phyloP scores from a whole-genome alignment of 257 asterid genomes.

The Eucommia ulmoides region DNA sequence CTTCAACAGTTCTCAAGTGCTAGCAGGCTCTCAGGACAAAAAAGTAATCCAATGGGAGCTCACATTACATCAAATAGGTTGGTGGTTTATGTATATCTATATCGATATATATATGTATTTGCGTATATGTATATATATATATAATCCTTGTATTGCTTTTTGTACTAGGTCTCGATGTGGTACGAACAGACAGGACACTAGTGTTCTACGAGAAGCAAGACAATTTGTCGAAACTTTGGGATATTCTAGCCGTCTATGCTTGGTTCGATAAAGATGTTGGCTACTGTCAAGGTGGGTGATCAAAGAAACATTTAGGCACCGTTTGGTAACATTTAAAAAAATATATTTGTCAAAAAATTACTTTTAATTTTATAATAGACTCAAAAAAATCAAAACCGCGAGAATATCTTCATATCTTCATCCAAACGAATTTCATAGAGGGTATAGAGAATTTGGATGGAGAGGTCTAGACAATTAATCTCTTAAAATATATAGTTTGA shows the following conservation, averaged over 20 bases:
- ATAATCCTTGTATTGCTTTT: conserved; percentile 9
- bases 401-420: too few relatives aligned
- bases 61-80: conserved; percentile 91
- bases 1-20: too few relatives aligned
- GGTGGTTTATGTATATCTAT: conserved; percentile 16
- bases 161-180: conserved; percentile 75
- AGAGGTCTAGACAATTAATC: too few relatives aligned
- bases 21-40: conserved; percentile 44
- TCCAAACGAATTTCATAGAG: too few relatives aligned
- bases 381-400: too few relatives aligned
- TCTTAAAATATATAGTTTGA: too few relatives aligned
- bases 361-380: too few relatives aligned
- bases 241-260: conserved; percentile 70
- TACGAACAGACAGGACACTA: conserved; percentile 81
- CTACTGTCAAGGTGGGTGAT: conserved; percentile 75
- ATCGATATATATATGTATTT: too few relatives aligned
- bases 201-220: conserved; percentile 69
- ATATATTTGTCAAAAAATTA: too few relatives aligned
- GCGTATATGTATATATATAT: conserved; percentile 2
- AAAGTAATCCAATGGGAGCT: conserved; percentile 89
- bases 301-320: conserved; percentile 4
- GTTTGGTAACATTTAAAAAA: too few relatives aligned
- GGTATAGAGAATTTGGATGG: too few relatives aligned
- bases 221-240: conserved; percentile 79
- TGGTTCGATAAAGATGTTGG: conserved; percentile 91